phyloP scores from a whole-genome alignment of 2,329 filamentous ascomycete species.

The Monilinia aucupariae region DNA sequence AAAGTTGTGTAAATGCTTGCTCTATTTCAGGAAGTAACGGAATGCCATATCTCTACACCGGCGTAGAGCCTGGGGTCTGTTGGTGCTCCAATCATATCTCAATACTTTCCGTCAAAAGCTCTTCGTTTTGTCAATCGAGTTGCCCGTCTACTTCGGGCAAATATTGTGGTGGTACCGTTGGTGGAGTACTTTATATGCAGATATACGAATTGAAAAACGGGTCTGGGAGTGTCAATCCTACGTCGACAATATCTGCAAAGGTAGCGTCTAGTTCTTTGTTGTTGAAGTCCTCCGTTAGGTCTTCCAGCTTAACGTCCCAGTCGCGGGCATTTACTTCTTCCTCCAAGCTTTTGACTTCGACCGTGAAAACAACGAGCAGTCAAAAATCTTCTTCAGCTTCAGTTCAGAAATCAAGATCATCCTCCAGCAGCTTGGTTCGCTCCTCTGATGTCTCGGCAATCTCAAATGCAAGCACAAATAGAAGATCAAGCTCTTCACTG shows the following conservation, averaged over 20 bases:
- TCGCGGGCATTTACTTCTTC: neutral
- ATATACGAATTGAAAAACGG: constrained; percentile 3
- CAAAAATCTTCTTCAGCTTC: neutral
- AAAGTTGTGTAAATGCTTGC: constrained; percentile 3
- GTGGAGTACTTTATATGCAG: neutral
- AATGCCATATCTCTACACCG: constrained; percentile 1
- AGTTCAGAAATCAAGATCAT: neutral
- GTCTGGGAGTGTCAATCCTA: neutral
- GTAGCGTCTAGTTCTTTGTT: neutral
- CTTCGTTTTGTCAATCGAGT: constrained; percentile 3
- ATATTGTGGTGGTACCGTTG: neutral
- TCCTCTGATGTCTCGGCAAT: neutral
- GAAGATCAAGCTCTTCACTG: neutral
- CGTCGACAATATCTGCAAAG: neutral
- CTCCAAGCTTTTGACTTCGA: neutral
- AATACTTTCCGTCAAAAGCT: neutral
- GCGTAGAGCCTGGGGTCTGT: constrained; percentile 5
- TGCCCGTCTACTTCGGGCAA: neutral
- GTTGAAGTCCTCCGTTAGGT: neutral
- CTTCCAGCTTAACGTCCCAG: neutral
- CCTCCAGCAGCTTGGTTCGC: neutral
- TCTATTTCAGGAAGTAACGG: neutral
- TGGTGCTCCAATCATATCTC: constrained; percentile 8
- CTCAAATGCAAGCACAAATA: neutral
- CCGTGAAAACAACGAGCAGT: neutral